A percentile compares a stretch with the other conserved stretches of the same genome.
Conservation (phyloP, 1,284 basidiomycete species). For the Taiwanofungus camphoratus region DNA sequence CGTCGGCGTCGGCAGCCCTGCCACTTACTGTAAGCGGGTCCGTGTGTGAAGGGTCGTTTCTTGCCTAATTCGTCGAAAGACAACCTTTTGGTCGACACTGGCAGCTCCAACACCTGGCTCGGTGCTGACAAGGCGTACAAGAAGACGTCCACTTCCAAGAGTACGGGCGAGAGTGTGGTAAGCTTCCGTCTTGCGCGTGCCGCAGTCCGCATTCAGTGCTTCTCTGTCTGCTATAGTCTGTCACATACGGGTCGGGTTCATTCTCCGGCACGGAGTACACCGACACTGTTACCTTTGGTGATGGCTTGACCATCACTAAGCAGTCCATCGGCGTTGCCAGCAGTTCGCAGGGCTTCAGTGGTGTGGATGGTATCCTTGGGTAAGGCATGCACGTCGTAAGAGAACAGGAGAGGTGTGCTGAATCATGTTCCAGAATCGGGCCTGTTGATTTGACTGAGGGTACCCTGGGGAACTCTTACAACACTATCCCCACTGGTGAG, state of each 20-base stretch:
- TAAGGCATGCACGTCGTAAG: conserved; percentile 9
- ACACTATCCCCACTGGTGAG: conserved; percentile 20
- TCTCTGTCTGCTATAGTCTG: conserved; percentile 29
- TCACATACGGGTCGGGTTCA: conserved; percentile 47
- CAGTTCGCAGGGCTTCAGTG: conserved; percentile 31
- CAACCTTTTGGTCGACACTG: conserved; percentile 27
- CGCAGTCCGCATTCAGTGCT: not conserved
- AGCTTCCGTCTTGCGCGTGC: conserved; percentile 14
- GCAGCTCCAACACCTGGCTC: conserved; percentile 61
- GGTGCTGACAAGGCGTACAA: conserved; percentile 45
- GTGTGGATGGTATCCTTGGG: conserved; percentile 52
- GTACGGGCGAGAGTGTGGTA: conserved; percentile 35
- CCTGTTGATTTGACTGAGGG: conserved; percentile 42
- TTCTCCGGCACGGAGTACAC: conserved; percentile 44
- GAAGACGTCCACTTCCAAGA: conserved; percentile 41
- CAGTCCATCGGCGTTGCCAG: conserved; percentile 59
- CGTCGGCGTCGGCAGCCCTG: conserved; percentile 31
- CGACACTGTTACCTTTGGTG: conserved; percentile 34
- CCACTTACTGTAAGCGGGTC: conserved; percentile 26
- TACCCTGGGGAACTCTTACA: conserved; percentile 11
- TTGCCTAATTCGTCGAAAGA: conserved; percentile 15
- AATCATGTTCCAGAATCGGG: conserved; percentile 35
- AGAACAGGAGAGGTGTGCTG: no score
- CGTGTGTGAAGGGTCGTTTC: not conserved
- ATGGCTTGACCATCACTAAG: conserved; percentile 26